A percentile compares a stretch with the other conserved stretches of the same genome.
Conservation (phyloP, 2,329 filamentous ascomycete species). For the Neonectria sp. region DNA sequence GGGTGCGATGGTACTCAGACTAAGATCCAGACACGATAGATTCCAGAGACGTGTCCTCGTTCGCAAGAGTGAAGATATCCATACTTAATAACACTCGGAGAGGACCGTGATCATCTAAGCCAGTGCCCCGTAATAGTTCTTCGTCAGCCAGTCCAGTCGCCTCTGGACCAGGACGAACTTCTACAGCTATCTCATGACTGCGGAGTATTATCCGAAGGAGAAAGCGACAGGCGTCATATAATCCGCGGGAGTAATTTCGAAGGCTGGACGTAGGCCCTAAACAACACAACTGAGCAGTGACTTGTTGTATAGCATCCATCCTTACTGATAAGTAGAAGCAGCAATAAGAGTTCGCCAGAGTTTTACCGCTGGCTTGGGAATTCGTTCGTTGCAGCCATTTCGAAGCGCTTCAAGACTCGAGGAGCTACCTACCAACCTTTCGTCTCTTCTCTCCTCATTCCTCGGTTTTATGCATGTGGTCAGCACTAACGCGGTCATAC, state of each 20-base stretch:
- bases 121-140: not conserved
- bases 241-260: not conserved
- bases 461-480: too few relatives aligned
- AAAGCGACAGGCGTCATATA: not conserved
- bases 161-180: not conserved
- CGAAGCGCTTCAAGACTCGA: too few relatives aligned
- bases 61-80: not conserved
- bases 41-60: not conserved
- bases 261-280: not conserved
- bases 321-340: not conserved
- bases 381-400: not conserved
- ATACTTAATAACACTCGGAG: not conserved
- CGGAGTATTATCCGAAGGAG: not conserved
- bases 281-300: not conserved
- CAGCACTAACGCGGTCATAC: too few relatives aligned
- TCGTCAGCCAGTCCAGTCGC: not conserved
- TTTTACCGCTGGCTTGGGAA: not conserved
- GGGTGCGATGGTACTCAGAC: not conserved
- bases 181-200: not conserved
- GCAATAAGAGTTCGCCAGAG: not conserved
- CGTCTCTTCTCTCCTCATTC: not conserved
- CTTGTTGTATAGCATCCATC: not conserved
- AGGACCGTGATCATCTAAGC: not conserved
- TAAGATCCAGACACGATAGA: not conserved
- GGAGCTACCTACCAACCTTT: not conserved